Conservation (phyloP, 139 green algal genomes). For the Zygnema circumcarinatum region DNA sequence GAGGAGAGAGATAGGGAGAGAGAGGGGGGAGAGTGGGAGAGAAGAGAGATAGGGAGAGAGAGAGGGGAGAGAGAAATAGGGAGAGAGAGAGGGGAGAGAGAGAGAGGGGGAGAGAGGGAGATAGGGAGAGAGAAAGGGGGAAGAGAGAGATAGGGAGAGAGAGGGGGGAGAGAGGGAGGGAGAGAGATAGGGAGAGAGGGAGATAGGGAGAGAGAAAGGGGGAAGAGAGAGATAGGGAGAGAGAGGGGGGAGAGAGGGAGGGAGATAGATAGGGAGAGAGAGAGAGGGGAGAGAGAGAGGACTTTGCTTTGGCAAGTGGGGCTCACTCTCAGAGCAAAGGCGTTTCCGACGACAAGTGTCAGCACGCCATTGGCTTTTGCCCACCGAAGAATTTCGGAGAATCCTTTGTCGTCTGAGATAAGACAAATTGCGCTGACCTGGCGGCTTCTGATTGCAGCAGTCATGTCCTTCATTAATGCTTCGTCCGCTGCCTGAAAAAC, state of each 20-base stretch:
- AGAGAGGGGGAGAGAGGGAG: no score
- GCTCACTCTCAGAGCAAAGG: slow-evolving; percentile 8
- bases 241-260: neutral
- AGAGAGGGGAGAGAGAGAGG: neutral
- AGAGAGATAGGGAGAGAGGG: neutral
- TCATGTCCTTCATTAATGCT: slow-evolving; percentile 19
- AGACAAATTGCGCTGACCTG: slow-evolving; percentile 33
- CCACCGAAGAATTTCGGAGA: neutral
- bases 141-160: neutral
- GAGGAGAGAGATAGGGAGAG: no score
- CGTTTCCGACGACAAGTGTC: slow-evolving; percentile 41
- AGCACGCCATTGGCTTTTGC: neutral
- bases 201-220: neutral
- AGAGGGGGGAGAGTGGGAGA: no score
- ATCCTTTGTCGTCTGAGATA: slow-evolving; percentile 46
- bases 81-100: no score
- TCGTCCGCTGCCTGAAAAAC: slow-evolving; percentile 25
- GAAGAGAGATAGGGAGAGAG: no score
- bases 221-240: neutral
- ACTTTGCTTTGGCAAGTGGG: neutral
- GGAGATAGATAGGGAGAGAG: neutral
- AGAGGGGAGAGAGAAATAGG: no score
- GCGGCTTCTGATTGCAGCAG: slow-evolving; percentile 1
- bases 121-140: no score
- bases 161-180: neutral